Base-by-base conservation (phyloP, 768 basidiomycete genomes). In the Amanita molliuscula region DNA sequence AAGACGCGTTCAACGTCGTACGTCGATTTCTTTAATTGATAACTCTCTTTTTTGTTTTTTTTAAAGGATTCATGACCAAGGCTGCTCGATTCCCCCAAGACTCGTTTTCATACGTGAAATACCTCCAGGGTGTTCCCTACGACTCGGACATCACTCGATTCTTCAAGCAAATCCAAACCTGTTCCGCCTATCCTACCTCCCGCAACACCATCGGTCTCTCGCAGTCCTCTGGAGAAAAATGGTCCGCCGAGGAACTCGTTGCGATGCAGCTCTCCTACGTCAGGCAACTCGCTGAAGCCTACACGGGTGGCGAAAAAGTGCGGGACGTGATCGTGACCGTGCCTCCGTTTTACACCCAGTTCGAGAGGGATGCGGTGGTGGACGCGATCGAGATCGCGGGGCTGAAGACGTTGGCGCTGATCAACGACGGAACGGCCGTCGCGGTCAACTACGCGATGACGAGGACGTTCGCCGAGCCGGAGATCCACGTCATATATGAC, bases 381-480 rank as follows among this genome's bases (percentile, higher is more conserved):
- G 95, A 97, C 64, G 92, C 95, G 13, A 77, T 93, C 31, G 95
- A 96, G 60, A 80, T 98, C 40, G 81, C 93, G 13, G 96, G 94
- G 2, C 68, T 99, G 41, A 78, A 78, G 23, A 82, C 86, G 1
- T 70, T 97, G 28, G 83, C 88, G 0, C 73, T 98, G 52, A 78
- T 99, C 47, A 87, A 93, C 57, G 96, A 99, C 58, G 95, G 95
- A 23, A 81, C 89, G 0, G 90, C 93, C 2, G 85, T 94, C n/a
- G 96, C 92, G 11, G 76, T 98, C 57, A 99, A 99, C 70, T 99
- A 89, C 61, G 96, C 96, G 37, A 96, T 98, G 92, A 92, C 93
- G 1, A 80, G 95, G 43, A 74, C 81, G 1, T 98, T 98, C 72
- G 69, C 84, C 0, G 69, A 68, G 2, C 80, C 82, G 0, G 86